A percentile compares a stretch with the other conserved stretches of the same genome.
phyloP scores from a whole-genome alignment of 371 early-diverging fungal genomes.

The Mortierella sp. region DNA sequence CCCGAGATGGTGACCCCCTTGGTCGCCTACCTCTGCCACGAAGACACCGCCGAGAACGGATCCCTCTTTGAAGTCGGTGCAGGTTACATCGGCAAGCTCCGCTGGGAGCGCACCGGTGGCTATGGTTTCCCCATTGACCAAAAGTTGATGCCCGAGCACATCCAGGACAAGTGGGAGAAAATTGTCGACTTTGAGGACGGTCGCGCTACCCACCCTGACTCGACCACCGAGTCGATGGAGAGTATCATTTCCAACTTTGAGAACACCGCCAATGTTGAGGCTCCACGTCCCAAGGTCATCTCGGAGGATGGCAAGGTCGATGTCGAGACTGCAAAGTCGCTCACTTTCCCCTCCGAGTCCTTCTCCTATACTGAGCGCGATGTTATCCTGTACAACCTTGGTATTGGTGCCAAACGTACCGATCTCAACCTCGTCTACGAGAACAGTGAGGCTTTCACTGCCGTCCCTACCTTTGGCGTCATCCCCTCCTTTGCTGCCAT shows the following conservation, averaged over 20 bases:
- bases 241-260: constrained; percentile 86
- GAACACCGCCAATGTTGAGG: constrained; percentile 60
- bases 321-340: constrained; percentile 76
- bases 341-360: constrained; percentile 61
- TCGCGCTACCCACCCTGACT: constrained; percentile 86
- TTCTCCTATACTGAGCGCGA: constrained; percentile 89
- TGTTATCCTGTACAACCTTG: constrained; percentile 94
- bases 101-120: constrained; percentile 95
- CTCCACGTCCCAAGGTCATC: constrained; percentile 37
- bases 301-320: constrained; percentile 65
- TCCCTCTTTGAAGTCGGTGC: constrained; percentile 95
- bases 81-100: constrained; percentile 93
- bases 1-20: constrained; percentile 98
- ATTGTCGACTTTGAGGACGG: constrained; percentile 96
- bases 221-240: constrained; percentile 87
- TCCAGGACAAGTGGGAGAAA: constrained; percentile 78
- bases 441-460: constrained; percentile 80
- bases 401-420: constrained; percentile 90
- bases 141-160: constrained; percentile 87
- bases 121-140: constrained; percentile 93
- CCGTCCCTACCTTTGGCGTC: constrained; percentile 94
- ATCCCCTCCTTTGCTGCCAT: constrained; percentile 85
- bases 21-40: constrained; percentile 94
- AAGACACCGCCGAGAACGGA: constrained; percentile 88
- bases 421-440: constrained; percentile 95